Base-by-base conservation (phyloP, 2,329 filamentous ascomycete species). In the Pseudocercospora cruenta region DNA sequence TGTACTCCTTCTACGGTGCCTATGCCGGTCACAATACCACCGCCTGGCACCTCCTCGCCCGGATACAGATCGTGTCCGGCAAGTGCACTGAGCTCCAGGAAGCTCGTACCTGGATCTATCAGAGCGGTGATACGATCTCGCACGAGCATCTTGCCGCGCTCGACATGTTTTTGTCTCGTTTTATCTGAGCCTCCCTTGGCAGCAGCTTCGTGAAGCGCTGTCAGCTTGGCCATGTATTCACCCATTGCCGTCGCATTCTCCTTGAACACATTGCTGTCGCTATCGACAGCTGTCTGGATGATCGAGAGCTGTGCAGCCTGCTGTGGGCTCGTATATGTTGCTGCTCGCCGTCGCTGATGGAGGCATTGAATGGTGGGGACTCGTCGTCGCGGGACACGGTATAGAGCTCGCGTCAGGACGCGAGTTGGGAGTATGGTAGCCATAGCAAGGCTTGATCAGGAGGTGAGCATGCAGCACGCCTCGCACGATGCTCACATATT, bases 11-110 rank as follows among this genome's bases (percentile, higher is more conserved):
- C 91, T 26, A 99, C 91, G 1, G 91, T 90, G 2, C 94, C 94
- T 60, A 98, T 88, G 0, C 94, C 95, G 0, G 95, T 96, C 66
- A 99, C 93, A 71, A 99, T 95, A 6, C 93, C 94, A 26, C 91
- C 95, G 0, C 92, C 90, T 0, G 94, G 92, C 1, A 97, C 91
- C 16, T 97, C 92, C 65, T 94, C 93, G 64, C 91, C 92, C 0
- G 89, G 87, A 76, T 98, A 98, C 60, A 97, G 84, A 65, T 91
- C 89, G 76, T 97, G 86, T 16, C 92, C 94, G 0, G 94, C 94
- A 73, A 98, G 84, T n/a, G 93, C 88, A 19, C 92, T 96, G n/a
- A 99, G 84, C 81, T 99, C 94, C 68, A 99, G 80, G 76, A 99
- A 98, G 0, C 91, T 91, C 1, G 92, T 94, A 4, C 94, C 94